Base-by-base conservation (phyloP, 2,329 filamentous ascomycete species). In the Colletotrichum shisoi region DNA sequence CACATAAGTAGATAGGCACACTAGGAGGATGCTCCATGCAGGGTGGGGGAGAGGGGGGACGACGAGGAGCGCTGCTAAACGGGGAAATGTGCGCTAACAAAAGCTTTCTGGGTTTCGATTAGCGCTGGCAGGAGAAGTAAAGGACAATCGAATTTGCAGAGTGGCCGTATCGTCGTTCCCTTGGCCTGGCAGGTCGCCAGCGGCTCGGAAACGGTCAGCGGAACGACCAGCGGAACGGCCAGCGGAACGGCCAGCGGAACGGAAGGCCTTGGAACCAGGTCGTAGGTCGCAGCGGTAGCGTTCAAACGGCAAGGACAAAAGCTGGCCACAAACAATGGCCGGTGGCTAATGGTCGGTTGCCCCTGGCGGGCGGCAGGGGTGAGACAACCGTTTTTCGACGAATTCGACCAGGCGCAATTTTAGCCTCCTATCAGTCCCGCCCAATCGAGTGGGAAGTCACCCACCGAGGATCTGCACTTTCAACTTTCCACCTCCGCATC, bases 361-460 rank as follows among this genome's bases (percentile, higher is more conserved):
- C 49, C 48, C 61, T 56, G 53, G 56, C 49, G 46, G 44, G 42
- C 56, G 49, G 61, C 54, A 64, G 56, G 65, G 65, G 44, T 68
- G 65, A 68, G 65, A 68, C 61, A 64, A 65, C 61, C 56, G 56
- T 59, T 68, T 57, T 60, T 68, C 19, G 62, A 64, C 65, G 37
- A 64, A 57, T 68, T 58, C 49, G 51, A 51, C 39, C 54, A 39
- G 61, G 34, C 42, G 65, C 51, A 68, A 65, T 68, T 56, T 68
- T 39, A 60, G 27, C 24, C 34, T 49, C 34, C 34, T 57, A 49
- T 24, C 7, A 27, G 19, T 24, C 44, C n/a, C 21, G 19, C 56
- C 60, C 54, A 67, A 64, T 64, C 53, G 59, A 37, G 46, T 31
- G 57, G 17, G 37, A 15, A 15, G 15, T 24, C 24, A 24, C 24